These are phyloP conservation scores for Trametes elegans DNA, from an alignment of 768 basidiomycete genomes.

Conservation along the genomic window DNA sequence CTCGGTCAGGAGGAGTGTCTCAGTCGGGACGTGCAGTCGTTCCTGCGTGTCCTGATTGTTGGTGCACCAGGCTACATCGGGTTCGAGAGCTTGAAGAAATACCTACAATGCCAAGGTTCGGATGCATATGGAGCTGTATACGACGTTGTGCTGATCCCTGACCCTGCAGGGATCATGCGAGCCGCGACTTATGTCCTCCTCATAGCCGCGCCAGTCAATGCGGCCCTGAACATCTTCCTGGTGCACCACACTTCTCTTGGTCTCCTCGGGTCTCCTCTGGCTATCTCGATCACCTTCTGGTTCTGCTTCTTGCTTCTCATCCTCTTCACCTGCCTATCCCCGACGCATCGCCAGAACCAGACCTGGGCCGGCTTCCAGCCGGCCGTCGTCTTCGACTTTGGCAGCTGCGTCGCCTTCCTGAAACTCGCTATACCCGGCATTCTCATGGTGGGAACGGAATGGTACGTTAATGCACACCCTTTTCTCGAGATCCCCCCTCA, in stretches of 20 bases:
- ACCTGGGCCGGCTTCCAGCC: slow-evolving; percentile 65
- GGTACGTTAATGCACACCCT: slow-evolving; percentile 42
- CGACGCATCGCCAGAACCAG: slow-evolving; percentile 50
- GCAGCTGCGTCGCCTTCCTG: slow-evolving; percentile 56
- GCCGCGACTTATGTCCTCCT: slow-evolving; percentile 64
- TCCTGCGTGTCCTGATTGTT: slow-evolving; percentile 60
- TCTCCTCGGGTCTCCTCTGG: slow-evolving; percentile 63
- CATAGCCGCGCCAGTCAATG: slow-evolving; percentile 64
- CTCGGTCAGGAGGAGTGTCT: slow-evolving; percentile 61
- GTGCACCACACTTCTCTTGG: slow-evolving; percentile 64
- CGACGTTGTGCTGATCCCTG: not conserved
- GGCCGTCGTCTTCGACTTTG: slow-evolving; percentile 41
- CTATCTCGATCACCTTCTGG: slow-evolving; percentile 70
- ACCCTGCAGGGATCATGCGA: slow-evolving; percentile 63
- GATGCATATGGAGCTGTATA: not conserved
- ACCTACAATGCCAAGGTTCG: slow-evolving; percentile 75
- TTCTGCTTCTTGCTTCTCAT: slow-evolving; percentile 58
- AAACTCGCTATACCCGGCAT: slow-evolving; percentile 74
- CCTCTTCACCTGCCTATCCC: slow-evolving; percentile 47
- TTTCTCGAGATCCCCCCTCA: not conserved
- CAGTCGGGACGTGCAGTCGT: slow-evolving; percentile 58
- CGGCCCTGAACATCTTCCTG: slow-evolving; percentile 55
- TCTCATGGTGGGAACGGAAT: slow-evolving; percentile 79
- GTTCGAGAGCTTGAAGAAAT: slow-evolving; percentile 77
- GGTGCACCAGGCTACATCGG: slow-evolving; percentile 74